These are phyloP conservation scores for Aspergillus brunneoviolaceus DNA, from an alignment of 2,329 filamentous ascomycete genomes.

Conservation along the genomic window DNA sequence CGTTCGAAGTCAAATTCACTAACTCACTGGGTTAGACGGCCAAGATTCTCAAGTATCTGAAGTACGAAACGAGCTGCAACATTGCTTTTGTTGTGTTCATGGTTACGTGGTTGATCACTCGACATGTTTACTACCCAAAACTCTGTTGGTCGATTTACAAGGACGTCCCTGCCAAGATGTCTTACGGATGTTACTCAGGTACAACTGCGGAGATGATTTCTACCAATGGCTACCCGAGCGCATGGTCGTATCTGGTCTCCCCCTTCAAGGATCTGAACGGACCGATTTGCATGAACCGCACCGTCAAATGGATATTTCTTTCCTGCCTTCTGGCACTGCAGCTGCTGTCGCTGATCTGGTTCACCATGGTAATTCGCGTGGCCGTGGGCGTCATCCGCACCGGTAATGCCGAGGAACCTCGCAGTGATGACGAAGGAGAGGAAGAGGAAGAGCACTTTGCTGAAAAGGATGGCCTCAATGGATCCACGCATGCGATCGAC, in stretches of 20 bases:
- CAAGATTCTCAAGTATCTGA: conserved; percentile 90
- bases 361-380: conserved; percentile 81
- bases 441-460: conserved; percentile 46
- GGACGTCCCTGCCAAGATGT: conserved; percentile 62
- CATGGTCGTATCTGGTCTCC: conserved; percentile 65
- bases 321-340: conserved; percentile 75
- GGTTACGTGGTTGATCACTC: conserved; percentile 75
- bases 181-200: conserved; percentile 70
- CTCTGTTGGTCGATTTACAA: conserved; percentile 80
- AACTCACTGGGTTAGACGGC: conserved; percentile 59
- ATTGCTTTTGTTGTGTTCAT: conserved; percentile 82
- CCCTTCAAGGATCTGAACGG: conserved; percentile 72
- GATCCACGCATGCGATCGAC: conserved; percentile 25
- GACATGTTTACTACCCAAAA: conserved; percentile 76
- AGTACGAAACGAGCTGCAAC: conserved; percentile 75
- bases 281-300: conserved; percentile 74
- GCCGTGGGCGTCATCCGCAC: conserved; percentile 71
- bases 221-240: conserved; percentile 38
- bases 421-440: conserved; percentile 82
- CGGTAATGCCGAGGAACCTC: conserved; percentile 79
- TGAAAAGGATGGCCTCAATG: conserved; percentile 26
- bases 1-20: neutral
- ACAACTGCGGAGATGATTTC: conserved; percentile 34
- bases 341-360: conserved; percentile 80
- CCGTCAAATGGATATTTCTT: conserved; percentile 75